These are phyloP conservation scores for Fusarium mangiferae DNA, from an alignment of 2,329 filamentous ascomycete species.

Conservation along the genomic window DNA sequence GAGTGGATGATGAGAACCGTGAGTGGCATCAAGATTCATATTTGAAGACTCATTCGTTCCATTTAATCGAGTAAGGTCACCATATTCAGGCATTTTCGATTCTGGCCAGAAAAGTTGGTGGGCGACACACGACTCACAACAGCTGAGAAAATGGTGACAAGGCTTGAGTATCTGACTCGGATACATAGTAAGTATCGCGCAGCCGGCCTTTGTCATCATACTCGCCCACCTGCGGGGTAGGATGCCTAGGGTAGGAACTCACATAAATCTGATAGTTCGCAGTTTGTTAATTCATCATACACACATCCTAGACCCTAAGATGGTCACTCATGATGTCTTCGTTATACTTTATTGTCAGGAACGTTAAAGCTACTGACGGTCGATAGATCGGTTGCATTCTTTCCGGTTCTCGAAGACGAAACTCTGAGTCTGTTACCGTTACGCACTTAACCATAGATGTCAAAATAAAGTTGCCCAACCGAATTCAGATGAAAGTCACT, in stretches of 20 bases:
- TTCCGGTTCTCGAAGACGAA: background rate
- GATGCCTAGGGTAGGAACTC: background rate
- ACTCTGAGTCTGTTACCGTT: background rate
- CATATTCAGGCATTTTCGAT: background rate
- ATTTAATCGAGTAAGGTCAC: background rate
- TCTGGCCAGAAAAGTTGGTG: background rate
- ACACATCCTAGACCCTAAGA: background rate
- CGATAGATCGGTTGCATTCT: no score
- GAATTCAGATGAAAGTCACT: background rate
- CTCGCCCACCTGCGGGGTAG: background rate
- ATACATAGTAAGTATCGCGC: background rate
- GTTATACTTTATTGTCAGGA: background rate
- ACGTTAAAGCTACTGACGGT: background rate
- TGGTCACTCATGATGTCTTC: background rate
- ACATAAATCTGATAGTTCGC: background rate
- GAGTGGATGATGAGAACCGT: background rate
- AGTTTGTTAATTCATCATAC: background rate
- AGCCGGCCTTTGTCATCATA: background rate
- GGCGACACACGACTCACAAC: constrained; percentile 9
- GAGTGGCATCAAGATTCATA: background rate
- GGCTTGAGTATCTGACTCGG: constrained; percentile 9
- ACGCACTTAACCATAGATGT: background rate
- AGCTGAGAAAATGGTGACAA: background rate
- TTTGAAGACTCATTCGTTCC: background rate
- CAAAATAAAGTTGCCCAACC: background rate